phyloP scores from a whole-genome alignment of 768 basidiomycete genomes.

The Wakefieldia striispora region DNA sequence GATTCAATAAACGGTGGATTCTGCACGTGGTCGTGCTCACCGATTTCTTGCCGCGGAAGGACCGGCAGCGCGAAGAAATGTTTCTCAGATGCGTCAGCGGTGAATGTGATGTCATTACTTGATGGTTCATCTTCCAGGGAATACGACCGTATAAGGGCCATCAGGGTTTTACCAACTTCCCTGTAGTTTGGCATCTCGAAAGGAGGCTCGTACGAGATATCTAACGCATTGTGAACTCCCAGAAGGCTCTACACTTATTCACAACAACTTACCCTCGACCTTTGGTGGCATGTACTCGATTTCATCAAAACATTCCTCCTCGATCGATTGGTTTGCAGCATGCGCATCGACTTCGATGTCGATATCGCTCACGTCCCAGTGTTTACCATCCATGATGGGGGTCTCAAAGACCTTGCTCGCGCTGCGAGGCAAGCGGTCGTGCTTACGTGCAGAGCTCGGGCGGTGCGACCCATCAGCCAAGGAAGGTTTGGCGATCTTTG shows the following conservation, averaged over 20 bases:
- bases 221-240: slow-evolving; percentile 24
- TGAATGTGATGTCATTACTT: slow-evolving; percentile 19
- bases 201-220: slow-evolving; percentile 41
- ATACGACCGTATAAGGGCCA: slow-evolving; percentile 36
- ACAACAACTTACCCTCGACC: slow-evolving; percentile 40
- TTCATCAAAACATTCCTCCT: slow-evolving; percentile 41
- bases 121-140: slow-evolving; percentile 33
- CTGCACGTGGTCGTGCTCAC: slow-evolving; percentile 12
- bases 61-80: slow-evolving; percentile 19
- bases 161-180: slow-evolving; percentile 37
- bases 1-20: neutral
- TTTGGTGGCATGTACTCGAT: slow-evolving; percentile 57
- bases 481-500: slow-evolving; percentile 37
- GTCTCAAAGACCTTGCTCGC: slow-evolving; percentile 58
- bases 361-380: slow-evolving; percentile 75
- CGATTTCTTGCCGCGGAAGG: slow-evolving; percentile 22
- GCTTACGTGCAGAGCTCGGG: slow-evolving; percentile 68
- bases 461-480: slow-evolving; percentile 46
- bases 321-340: slow-evolving; percentile 21
- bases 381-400: slow-evolving; percentile 59
- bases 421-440: slow-evolving; percentile 53
- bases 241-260: neutral
- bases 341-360: slow-evolving; percentile 34
- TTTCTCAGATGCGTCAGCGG: slow-evolving; percentile 14
- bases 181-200: slow-evolving; percentile 53